A percentile compares a stretch with the other conserved stretches of the same genome.
phyloP scores from a whole-genome alignment of 805 yeast genomes.

The Clavispora phyllophila region DNA sequence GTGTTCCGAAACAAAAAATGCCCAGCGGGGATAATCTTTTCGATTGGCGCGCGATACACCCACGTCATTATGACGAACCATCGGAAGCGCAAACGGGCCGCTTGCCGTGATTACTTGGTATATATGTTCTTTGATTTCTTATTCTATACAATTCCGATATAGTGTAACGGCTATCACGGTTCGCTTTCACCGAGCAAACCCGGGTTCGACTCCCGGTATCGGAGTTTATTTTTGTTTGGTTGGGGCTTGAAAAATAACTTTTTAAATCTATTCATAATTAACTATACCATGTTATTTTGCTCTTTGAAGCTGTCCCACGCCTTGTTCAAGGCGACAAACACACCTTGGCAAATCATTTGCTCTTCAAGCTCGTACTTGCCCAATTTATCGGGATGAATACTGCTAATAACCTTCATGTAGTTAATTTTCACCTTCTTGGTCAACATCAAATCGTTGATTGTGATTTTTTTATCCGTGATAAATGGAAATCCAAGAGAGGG shows the following conservation, averaged over 20 bases:
- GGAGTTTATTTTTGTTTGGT: slow-evolving; percentile 34
- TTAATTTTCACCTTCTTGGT: slow-evolving; percentile 84
- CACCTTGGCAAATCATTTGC: slow-evolving; percentile 80
- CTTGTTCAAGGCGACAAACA: slow-evolving; percentile 74
- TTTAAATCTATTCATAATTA: not conserved
- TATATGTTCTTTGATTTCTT: too few species aligned
- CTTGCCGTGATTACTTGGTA: too few species aligned
- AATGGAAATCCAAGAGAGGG: slow-evolving; percentile 25
- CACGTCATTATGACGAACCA: too few species aligned
- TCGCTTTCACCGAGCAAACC: slow-evolving; percentile 81
- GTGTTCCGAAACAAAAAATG: too few species aligned
- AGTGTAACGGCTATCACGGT: slow-evolving; percentile 82
- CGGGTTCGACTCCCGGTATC: slow-evolving; percentile 88
- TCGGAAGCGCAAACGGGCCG: too few species aligned
- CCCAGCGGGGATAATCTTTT: too few species aligned
- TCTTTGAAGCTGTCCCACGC: slow-evolving; percentile 64
- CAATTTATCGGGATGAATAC: slow-evolving; percentile 83
- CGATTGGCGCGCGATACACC: too few species aligned
- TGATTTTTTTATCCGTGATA: slow-evolving; percentile 34
- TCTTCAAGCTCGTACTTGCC: slow-evolving; percentile 57
- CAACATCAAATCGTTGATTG: slow-evolving; percentile 71
- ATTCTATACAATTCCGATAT: slow-evolving; percentile 53
- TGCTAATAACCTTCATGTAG: slow-evolving; percentile 77
- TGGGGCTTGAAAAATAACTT: too few species aligned
- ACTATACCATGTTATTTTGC: slow-evolving; percentile 13